A percentile compares a stretch with the other conserved stretches of the same genome.
phyloP scores from a whole-genome alignment of 2,329 filamentous ascomycete species.

The Fonsecaea nubica region DNA sequence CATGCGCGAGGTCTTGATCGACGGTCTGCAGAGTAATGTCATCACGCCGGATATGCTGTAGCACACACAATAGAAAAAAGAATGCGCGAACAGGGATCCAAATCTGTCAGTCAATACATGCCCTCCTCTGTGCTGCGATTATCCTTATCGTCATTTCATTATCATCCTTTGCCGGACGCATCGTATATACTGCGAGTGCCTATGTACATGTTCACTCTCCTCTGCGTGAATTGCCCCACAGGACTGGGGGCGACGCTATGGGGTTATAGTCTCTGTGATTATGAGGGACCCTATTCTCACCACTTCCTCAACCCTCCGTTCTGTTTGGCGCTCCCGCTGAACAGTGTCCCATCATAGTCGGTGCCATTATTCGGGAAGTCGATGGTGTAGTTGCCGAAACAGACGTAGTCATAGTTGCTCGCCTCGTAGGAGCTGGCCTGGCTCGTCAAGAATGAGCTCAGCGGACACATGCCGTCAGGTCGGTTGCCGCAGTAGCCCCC shows the following conservation, averaged over 20 bases:
- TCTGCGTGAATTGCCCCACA: neutral
- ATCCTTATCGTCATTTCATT: neutral
- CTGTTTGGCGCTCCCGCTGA: slow-evolving; percentile 12
- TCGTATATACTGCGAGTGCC: neutral
- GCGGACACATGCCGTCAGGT: slow-evolving; percentile 55
- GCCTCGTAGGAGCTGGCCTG: slow-evolving; percentile 49
- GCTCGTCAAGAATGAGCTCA: slow-evolving; percentile 52
- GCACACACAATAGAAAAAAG: neutral
- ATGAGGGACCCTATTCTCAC: neutral
- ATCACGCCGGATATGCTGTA: slow-evolving; percentile 39
- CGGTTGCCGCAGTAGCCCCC: slow-evolving; percentile 54
- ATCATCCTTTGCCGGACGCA: neutral
- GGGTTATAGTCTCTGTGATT: neutral
- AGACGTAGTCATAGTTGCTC: slow-evolving; percentile 57
- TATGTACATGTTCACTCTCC: neutral
- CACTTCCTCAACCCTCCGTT: neutral
- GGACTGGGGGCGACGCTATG: neutral
- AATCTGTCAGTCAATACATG: too few species aligned
- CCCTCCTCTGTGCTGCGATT: neutral
- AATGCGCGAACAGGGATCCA: neutral
- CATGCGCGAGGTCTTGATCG: slow-evolving; percentile 38
- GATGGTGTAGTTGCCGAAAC: slow-evolving; percentile 58
- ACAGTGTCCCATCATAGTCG: slow-evolving; percentile 54
- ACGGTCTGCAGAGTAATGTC: slow-evolving; percentile 36
- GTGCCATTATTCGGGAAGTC: slow-evolving; percentile 46